Evolutionary conservation across 495 filamentous ascomycete species (phyloP).

Genomic region (Daldinia concentrica): DNA sequence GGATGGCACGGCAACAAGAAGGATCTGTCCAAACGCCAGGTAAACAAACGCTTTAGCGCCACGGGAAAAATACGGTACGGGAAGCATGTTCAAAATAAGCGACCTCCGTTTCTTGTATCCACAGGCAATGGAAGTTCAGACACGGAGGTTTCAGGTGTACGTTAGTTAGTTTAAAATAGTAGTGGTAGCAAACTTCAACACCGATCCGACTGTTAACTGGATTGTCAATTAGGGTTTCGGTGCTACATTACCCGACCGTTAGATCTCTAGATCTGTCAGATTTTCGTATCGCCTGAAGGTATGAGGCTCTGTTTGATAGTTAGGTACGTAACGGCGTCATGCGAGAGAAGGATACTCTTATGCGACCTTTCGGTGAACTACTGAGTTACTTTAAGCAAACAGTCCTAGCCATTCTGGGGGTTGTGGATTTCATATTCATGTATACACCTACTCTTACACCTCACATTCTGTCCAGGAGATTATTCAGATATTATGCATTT

Average conservation of each 20-base stretch:
- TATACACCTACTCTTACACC: neutral
- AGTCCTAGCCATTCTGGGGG: neutral
- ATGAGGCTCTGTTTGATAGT: slow-evolving; percentile 9
- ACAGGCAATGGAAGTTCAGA: slow-evolving; percentile 16
- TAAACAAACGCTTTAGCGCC: slow-evolving; percentile 20
- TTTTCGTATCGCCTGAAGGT: neutral
- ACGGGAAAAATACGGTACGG: neutral
- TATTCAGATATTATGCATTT: slow-evolving; percentile 2
- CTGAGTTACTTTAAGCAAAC: neutral
- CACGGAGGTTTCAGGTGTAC: slow-evolving; percentile 38
- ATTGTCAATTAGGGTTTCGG: slow-evolving; percentile 6
- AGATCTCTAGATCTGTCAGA: neutral
- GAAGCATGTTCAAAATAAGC: slow-evolving; percentile 10
- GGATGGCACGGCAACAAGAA: slow-evolving; percentile 30
- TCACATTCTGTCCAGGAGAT: neutral
- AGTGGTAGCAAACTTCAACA: slow-evolving; percentile 6
- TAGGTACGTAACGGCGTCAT: neutral
- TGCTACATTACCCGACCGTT: neutral
- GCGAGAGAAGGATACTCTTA: neutral
- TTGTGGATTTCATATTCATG: neutral
- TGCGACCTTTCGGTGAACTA: neutral
- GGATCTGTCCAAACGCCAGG: slow-evolving; percentile 7
- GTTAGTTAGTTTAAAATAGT: slow-evolving; percentile 30
- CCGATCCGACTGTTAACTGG: slow-evolving; percentile 1
- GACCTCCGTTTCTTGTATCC: slow-evolving; percentile 14